Evolutionary conservation across 108 stramenopile species (phyloP), one percentile per base, ranked within the genome.

Genomic region (Craspedostauros australis): DNA sequence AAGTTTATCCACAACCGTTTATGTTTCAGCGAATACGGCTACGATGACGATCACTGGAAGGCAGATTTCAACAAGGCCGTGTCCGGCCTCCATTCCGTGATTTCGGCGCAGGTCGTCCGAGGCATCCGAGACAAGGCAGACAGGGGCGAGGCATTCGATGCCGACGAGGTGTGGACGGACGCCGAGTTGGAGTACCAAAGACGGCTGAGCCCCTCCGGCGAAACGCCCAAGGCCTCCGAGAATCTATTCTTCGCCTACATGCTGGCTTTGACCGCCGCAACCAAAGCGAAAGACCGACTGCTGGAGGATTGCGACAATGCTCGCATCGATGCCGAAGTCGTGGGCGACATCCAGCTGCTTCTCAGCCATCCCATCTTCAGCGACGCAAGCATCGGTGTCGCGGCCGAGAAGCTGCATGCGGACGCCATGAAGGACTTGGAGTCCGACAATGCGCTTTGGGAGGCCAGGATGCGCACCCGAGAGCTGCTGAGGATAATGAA

Each of bases 171-270:
- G 27, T 86, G 86, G 90, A 81, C 64, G 22, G 84, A 85, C 66
- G 79, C 84, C 7, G 25, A 37, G 30, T 73, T 39, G n/a, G 93
- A 94, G 47, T 94, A 78, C 60, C 59, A 69, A 3, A 54, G 93
- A 26, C 64, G 93, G 14, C 57, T 97, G 5, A 66, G 85, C 24
- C 51, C 69, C 20, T 44, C 77, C 3, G 91, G 91, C 6, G 87
- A 88, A 51, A 84, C 68, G 33, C 84, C 92, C 19, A 57, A 80
- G 68, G 86, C 95, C 46, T 66, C 96, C 19, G 85, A 93, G 39
- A 96, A 99, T 66, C 38, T 99, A 25, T 92, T 96, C 62, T 97
- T 96, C 70, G 62, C 82, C 41, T 91, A 88, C 80, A 84, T 96
- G 84, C 72, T 99, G 15, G 66, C 94, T 29, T 57, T 96, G 9